Evolutionary conservation across 139 green algal species (phyloP), one percentile per base, ranked within the genome.

Genomic region (Pleodorina starrii): DNA sequence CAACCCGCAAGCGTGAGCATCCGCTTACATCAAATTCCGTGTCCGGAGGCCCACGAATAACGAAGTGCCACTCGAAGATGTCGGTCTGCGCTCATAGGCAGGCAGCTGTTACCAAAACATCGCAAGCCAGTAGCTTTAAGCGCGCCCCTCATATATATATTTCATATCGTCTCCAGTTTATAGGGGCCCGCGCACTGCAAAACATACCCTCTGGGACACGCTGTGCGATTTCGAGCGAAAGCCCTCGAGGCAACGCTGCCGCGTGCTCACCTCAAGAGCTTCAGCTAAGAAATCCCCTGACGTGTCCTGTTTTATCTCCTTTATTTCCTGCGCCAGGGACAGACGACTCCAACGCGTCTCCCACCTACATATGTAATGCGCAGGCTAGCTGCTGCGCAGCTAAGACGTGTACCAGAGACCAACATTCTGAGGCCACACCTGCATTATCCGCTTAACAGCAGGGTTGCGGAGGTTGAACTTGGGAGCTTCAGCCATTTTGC

Each of bases 61-160:
- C 97, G 90, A 99, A 99, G 68, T 99, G 95, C 98, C 98, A 99
- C 90, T 99, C 98, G 91, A 99, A 99, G 48, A 99, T 97, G 89
- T 99, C 97, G 23, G 96, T 96, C 96, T 99, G 94, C 79, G 87
- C 57, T 44, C 69, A 19, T 36, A 32, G 32, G 54, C 54, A 25
- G 35, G 63, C 12, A 40, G 35, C 54, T 66, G n/a, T n/a, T n/a
- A n/a, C n/a, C n/a, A n/a, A n/a, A n/a, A n/a, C n/a, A n/a, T n/a
- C n/a, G n/a, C n/a, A n/a, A n/a, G n/a, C n/a, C n/a, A n/a, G n/a
- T n/a, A n/a, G n/a, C n/a, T n/a, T n/a, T n/a, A n/a, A n/a, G n/a
- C n/a, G n/a, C n/a, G n/a, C n/a, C n/a, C n/a, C n/a, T n/a, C n/a
- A n/a, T n/a, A n/a, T n/a, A n/a, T n/a, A n/a, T n/a, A n/a, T n/a